Conservation (phyloP, 2,329 filamentous ascomycete species). For the Volutella citrinella region DNA sequence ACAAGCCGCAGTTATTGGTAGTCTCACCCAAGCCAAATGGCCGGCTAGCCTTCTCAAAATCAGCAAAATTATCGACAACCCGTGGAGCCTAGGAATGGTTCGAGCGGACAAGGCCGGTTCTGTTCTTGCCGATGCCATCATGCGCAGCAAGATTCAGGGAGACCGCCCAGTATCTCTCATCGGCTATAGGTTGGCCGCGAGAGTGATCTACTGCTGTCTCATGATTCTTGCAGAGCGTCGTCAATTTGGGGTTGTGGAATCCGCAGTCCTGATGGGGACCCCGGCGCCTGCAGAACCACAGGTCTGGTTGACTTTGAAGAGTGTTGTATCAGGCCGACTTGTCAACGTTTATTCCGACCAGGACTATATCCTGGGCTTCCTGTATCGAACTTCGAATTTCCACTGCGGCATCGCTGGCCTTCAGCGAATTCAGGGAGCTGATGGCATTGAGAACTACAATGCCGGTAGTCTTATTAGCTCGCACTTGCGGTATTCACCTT, state of each 20-base stretch:
- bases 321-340: conserved; percentile 77
- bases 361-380: conserved; percentile 83
- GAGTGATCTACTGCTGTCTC: conserved; percentile 81
- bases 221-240: conserved; percentile 75
- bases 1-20: no score
- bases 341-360: conserved; percentile 87
- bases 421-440: conserved; percentile 67
- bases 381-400: conserved; percentile 79
- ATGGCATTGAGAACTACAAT: conserved; percentile 65
- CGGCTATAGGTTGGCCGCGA: conserved; percentile 78
- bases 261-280: conserved; percentile 78
- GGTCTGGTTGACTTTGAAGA: conserved; percentile 75
- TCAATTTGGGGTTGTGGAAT: conserved; percentile 84
- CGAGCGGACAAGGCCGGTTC: conserved; percentile 69
- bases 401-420: conserved; percentile 83
- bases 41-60: conserved; percentile 63
- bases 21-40: conserved; percentile 58
- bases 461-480: conserved; percentile 63
- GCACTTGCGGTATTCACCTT: conserved; percentile 67
- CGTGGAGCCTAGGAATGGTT: conserved; percentile 73
- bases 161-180: conserved; percentile 77
- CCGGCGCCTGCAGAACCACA: conserved; percentile 70
- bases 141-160: conserved; percentile 73
- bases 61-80: conserved; percentile 76
- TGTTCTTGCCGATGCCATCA: conserved; percentile 77